phyloP scores from a whole-genome alignment of 305 asterid species.

The Solanum chacoense region DNA sequence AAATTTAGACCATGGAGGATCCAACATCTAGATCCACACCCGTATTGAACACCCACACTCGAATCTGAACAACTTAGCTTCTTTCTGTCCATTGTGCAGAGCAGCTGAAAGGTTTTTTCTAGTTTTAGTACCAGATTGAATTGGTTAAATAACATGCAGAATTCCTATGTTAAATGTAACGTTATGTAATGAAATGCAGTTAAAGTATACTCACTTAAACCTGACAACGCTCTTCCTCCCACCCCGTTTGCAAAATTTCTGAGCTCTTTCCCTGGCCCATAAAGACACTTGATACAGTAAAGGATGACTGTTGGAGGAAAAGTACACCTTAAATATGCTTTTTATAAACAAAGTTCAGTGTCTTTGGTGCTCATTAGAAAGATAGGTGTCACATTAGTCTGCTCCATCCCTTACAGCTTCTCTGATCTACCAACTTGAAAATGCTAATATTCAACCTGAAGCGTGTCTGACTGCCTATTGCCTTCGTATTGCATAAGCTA shows the following conservation, averaged over 20 bases:
- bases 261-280: neutral
- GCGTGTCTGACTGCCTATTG: neutral
- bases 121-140: neutral
- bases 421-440: neutral
- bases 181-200: neutral
- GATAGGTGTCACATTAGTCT: neutral
- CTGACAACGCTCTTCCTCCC: neutral
- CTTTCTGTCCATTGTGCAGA: neutral
- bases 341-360: neutral
- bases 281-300: neutral
- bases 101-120: neutral
- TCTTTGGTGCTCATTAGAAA: neutral
- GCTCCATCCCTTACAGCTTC: neutral
- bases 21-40: neutral
- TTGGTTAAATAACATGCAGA: neutral
- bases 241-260: neutral
- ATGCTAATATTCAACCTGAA: neutral
- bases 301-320: neutral
- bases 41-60: neutral
- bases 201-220: neutral
- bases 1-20: neutral
- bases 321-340: neutral
- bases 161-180: neutral
- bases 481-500: neutral
- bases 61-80: neutral